Percentiles rank a stretch among this genome's conserved stretches.
phyloP scores from a whole-genome alignment of 2,329 filamentous ascomycete genomes.

The Neonectria faginata region DNA sequence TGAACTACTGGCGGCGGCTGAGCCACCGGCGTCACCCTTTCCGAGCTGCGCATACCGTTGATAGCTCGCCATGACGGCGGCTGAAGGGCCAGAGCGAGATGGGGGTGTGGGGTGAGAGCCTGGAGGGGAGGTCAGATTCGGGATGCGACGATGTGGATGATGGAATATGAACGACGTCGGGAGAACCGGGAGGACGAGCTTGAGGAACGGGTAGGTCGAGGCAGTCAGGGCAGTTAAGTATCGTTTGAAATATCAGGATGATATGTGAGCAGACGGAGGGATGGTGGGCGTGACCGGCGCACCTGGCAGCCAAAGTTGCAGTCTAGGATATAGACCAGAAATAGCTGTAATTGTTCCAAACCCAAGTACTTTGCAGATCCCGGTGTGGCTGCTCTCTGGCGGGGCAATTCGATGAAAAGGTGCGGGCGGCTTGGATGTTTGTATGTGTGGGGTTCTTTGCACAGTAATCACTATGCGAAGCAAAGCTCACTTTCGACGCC shows the following conservation, averaged over 20 bases:
- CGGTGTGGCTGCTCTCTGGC: slow-evolving; percentile 19
- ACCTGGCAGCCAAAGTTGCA: neutral
- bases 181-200: neutral
- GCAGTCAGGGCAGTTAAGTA: neutral
- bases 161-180: neutral
- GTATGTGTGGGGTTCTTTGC: too few relatives aligned
- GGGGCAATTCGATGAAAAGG: slow-evolving; percentile 14
- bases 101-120: slow-evolving; percentile 21
- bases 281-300: neutral
- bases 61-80: slow-evolving; percentile 45
- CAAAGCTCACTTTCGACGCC: neutral
- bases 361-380: slow-evolving; percentile 8
- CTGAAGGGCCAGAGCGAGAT: slow-evolving; percentile 17
- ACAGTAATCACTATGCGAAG: too few relatives aligned
- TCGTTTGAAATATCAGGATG: neutral
- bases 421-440: too few relatives aligned
- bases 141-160: neutral
- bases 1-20: slow-evolving; percentile 38
- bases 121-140: slow-evolving; percentile 22
- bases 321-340: neutral
- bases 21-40: slow-evolving; percentile 39
- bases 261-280: neutral
- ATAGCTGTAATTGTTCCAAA: slow-evolving; percentile 4
- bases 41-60: slow-evolving; percentile 45
- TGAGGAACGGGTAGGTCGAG: slow-evolving; percentile 1